Evolutionary conservation across 2,329 filamentous ascomycete genomes (phyloP), one percentile per base, ranked within the genome.

Genomic region (Fusarium paranaense): DNA sequence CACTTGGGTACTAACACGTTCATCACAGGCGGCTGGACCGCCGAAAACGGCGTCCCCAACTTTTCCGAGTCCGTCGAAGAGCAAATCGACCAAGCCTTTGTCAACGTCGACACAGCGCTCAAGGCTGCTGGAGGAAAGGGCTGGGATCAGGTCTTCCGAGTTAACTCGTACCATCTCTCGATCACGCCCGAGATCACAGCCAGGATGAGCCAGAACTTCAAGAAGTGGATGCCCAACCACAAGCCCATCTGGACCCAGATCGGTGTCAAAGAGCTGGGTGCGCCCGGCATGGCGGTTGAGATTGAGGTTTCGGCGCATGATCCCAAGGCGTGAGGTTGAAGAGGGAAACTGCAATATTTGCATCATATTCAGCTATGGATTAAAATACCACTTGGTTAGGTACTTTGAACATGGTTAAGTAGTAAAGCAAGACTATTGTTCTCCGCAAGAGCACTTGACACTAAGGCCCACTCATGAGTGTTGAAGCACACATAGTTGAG

Each of bases 271-370:
- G 71, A 80, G 50, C 76, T 91, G n/a, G 88, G 82, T 0, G 77
- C 81, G 47, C 82, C 84, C 13, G 82, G 80, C 14, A 90, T 91
- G 89, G 75, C 80, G 33, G 83, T 90, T 4, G 89, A 91, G 81
- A 87, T 91, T 78, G 89, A 91, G 77, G 87, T 89, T 22, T 78
- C 79, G 16, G 87, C 87, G 0, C 69, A 76, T 54, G 78, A 79
- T 20, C 45, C 30, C 1, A 68, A 64, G 35, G 50, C 40, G 7
- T 63, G 32, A 42, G 13, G 54, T 38, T 25, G 20, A 13, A 25
- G 4, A 14, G 30, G 14, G 30, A 22, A 16, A 6, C 1, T 7
- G 9, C n/a, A 18, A 14, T 57, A 18, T 37, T 57, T n/a, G 9
- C 16, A 18, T 27, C 8, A 1, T 3, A 18, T 18, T 6, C 9